These are phyloP conservation scores for Mycena galericulata DNA, from an alignment of 768 basidiomycete species.

Conservation along the genomic window DNA sequence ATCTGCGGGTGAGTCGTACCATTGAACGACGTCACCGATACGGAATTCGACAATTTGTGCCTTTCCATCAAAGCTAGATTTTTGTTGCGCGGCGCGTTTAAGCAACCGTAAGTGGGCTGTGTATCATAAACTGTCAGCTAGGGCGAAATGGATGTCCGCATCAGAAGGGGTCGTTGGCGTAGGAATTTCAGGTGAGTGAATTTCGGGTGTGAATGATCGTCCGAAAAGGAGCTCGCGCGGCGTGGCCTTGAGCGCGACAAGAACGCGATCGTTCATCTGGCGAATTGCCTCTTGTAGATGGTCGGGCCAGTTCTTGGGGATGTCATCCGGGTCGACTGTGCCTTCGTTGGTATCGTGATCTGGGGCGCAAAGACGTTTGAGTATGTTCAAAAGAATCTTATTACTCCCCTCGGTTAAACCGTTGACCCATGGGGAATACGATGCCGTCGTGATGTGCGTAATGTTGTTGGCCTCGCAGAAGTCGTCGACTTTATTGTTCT, in stretches of 20 bases:
- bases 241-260: slow-evolving; percentile 33
- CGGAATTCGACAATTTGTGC: slow-evolving; percentile 35
- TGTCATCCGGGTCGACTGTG: slow-evolving; percentile 20
- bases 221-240: slow-evolving; percentile 49
- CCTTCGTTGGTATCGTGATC: slow-evolving; percentile 34
- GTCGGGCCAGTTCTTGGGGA: slow-evolving; percentile 40
- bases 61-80: slow-evolving; percentile 36
- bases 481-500: background rate
- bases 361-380: slow-evolving; percentile 42
- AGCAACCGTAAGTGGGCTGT: slow-evolving; percentile 33
- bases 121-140: slow-evolving; percentile 34
- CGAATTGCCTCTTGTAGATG: slow-evolving; percentile 37
- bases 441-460: slow-evolving; percentile 32
- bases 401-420: slow-evolving; percentile 39
- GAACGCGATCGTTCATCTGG: no score
- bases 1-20: slow-evolving; percentile 30
- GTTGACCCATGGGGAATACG: no score
- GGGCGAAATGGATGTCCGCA: no score
- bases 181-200: background rate
- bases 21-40: slow-evolving; percentile 40
- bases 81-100: slow-evolving; percentile 33
- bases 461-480: slow-evolving; percentile 17
- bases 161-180: background rate
- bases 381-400: slow-evolving; percentile 31
- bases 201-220: slow-evolving; percentile 37